Base-by-base conservation (phyloP, 305 asterid genomes). In the Solanum hybrid region DNA sequence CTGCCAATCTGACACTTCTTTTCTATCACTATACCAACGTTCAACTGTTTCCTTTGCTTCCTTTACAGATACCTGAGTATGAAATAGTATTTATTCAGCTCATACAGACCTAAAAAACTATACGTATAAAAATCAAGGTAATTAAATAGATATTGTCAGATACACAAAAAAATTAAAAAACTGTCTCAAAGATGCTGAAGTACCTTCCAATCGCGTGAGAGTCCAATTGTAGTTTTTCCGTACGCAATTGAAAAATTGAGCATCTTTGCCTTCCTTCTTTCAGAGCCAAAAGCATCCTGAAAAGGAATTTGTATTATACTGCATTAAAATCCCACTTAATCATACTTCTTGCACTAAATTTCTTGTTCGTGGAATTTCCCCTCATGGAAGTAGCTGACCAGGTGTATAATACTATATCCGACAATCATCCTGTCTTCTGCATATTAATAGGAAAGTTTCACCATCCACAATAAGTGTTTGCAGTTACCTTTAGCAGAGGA, bases 211-310 rank as follows among this genome's bases (percentile, higher is more conserved):
- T 98, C 99, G 29, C 97, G 98, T 78, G 99, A 95, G 77, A 98
- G 98, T 89, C 99, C 99, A 83, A 95, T 93, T 2, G 94, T 82
- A 17, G 99, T 98, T 94, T 97, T 97, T 79, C 99, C 99, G 37
- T 98, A 98, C 3, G 99, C 99, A 75, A 98, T 98, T 91, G 99
- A 98, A 91, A 98, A 98, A 93, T 98, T 98, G 5, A 98, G 99
- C 99, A 98, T 98, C 96, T 98, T 98, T 37, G 99, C 99, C 93
- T 96, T 98, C 93, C 99, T 95, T 94, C 99, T 95, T 95, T 97
- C 99, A 89, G 99, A 94, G 76, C 96, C 98, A 93, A 96, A 98
- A 75, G 98, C 97, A 94, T 98, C 99, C 99, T 98, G 95, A 84
- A 90, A 45, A 92, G 89, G 45, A 90, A n/a, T 6, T 88, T 79